Percentiles rank a stretch among this genome's conserved stretches.
phyloP scores from a whole-genome alignment of 1,284 basidiomycete genomes.

The Cystodermella granulosa region DNA sequence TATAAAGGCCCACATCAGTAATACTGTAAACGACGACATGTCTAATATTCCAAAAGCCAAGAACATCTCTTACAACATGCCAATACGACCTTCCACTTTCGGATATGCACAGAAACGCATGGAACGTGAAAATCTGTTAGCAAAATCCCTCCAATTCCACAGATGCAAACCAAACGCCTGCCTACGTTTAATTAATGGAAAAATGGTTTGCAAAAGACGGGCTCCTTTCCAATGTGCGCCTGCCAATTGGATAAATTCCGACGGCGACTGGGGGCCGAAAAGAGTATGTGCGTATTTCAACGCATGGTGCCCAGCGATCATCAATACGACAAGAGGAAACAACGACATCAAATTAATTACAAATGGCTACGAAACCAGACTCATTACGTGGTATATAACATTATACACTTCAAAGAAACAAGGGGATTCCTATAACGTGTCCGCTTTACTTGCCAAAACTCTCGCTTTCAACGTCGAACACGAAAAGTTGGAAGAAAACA shows the following conservation, averaged over 20 bases:
- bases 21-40: conserved; percentile 10
- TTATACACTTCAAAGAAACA: conserved; percentile 28
- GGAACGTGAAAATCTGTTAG: conserved; percentile 7
- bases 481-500: neutral
- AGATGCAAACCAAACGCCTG: conserved; percentile 10
- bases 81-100: conserved; percentile 7
- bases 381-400: conserved; percentile 24
- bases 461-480: conserved; percentile 12
- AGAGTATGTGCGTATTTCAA: conserved; percentile 26
- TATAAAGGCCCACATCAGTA: conserved; percentile 24
- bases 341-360: conserved; percentile 26
- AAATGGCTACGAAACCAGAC: conserved; percentile 17
- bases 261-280: conserved; percentile 22
- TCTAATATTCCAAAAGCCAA: conserved; percentile 10
- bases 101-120: neutral
- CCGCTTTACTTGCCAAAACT: conserved; percentile 11
- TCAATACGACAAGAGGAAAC: conserved; percentile 18
- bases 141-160: conserved; percentile 16
- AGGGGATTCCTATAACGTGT: conserved; percentile 9
- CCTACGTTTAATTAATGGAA: conserved; percentile 6
- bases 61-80: conserved; percentile 11
- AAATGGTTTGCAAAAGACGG: conserved; percentile 30
- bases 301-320: conserved; percentile 26
- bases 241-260: conserved; percentile 8
- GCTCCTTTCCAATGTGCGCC: conserved; percentile 29